Base-by-base conservation (phyloP, 768 basidiomycete species). In the Udeniomyces megalosporus region DNA sequence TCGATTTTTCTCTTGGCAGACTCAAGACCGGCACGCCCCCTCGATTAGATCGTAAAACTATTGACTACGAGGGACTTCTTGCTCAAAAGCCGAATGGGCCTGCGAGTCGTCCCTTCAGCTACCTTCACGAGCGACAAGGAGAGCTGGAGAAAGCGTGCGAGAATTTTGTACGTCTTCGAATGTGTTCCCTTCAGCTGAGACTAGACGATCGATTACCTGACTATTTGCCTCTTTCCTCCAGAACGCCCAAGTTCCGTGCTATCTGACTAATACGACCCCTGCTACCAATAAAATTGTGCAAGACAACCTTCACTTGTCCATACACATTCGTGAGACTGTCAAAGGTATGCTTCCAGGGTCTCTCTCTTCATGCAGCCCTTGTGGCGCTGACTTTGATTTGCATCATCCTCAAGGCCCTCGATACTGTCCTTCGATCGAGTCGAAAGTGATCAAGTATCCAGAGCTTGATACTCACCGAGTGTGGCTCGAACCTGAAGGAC, bases 401-500 rank as follows among this genome's bases (percentile, higher is more conserved):
- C n/a, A n/a, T n/a, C n/a, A n/a, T n/a, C n/a, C n/a, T n/a, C n/a
- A n/a, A 88, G 88, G 89, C 1, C 90, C 90, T 5, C 80, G 90
- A 22, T 93, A 93, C 71, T 93, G 90, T 66, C 90, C 90, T 6
- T 89, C 87, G 0, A 77, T 93, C 0, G 90, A 93, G 71, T 81
- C 86, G 11, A 93, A 93, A 71, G 81, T 93, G 10, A 76, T 82
- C 44, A 80, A 88, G 14, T 92, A 92, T 70, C 79, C 79, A 3
- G 74, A 85, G 64, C 88, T 85, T 71, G 73, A 76, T 6, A 74
- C 75, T 4, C 90, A 93, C 68, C 82, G 74, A 2, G 79, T 92
- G 46, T 93, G 89, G 88, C 76, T 93, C 3, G 90, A 93, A 70
- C 90, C 88, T 0, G 90, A 93, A 70, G 90, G 90, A 2, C 34